Evolutionary conservation across 2,329 filamentous ascomycete species (phyloP).

Genomic region (Pyrenophora seminiperda): DNA sequence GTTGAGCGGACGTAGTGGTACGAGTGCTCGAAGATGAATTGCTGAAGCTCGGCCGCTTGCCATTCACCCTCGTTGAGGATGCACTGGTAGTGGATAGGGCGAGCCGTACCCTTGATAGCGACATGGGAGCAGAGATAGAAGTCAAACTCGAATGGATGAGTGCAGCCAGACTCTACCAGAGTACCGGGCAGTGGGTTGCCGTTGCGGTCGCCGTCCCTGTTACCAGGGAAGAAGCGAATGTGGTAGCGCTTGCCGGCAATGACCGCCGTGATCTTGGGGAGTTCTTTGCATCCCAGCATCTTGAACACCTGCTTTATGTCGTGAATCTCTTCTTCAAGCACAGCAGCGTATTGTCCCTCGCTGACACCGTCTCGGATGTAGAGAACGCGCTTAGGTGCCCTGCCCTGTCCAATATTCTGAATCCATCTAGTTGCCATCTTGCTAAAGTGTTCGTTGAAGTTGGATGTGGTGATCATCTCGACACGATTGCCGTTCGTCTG

Average conservation of each 20-base stretch:
- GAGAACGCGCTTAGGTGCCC: constrained; percentile 73
- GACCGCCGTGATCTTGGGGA: constrained; percentile 79
- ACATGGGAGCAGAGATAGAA: constrained; percentile 75
- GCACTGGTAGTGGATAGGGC: constrained; percentile 91
- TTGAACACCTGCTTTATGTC: constrained; percentile 69
- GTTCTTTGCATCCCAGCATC: constrained; percentile 44
- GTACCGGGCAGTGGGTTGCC: constrained; percentile 85
- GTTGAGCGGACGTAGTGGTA: constrained; percentile 93
- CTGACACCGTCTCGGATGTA: constrained; percentile 94
- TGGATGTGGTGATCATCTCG: constrained; percentile 75
- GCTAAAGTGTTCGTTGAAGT: constrained; percentile 69
- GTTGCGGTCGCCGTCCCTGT: constrained; percentile 69
- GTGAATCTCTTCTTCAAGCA: constrained; percentile 77
- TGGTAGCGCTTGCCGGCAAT: constrained; percentile 90
- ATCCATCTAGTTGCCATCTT: constrained; percentile 71
- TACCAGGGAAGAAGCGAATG: constrained; percentile 87
- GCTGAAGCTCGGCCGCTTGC: constrained; percentile 72
- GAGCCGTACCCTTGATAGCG: constrained; percentile 91
- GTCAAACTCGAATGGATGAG: constrained; percentile 87
- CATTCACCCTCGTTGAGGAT: constrained; percentile 79
- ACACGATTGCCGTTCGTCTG: constrained; percentile 82
- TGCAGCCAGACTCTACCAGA: constrained; percentile 86
- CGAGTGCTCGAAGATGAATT: constrained; percentile 91
- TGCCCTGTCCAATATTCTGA: constrained; percentile 57
- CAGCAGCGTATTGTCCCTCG: constrained; percentile 78